Evolutionary conservation across 768 basidiomycete genomes (phyloP).

Genomic region (Lactarius psammicola): DNA sequence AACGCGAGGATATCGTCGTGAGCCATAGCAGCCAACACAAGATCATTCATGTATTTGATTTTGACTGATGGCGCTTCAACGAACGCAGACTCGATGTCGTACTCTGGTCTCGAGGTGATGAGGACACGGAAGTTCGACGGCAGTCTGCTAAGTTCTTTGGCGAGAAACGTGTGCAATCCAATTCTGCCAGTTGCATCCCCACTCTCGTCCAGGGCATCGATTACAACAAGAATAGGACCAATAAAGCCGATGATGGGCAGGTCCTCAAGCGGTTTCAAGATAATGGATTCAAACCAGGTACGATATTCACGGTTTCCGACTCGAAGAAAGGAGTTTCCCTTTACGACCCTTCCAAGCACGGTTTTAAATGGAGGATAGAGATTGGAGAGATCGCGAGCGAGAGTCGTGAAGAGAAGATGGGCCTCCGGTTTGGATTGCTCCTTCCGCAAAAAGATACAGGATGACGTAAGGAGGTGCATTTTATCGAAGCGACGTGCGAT

Average conservation of each 20-base stretch:
- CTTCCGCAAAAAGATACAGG: background rate
- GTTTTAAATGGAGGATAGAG: background rate
- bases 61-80: background rate
- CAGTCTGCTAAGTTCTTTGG: background rate
- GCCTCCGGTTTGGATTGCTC: background rate
- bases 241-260: background rate
- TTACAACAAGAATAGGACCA: background rate
- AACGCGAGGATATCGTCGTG: background rate
- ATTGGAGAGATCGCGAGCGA: background rate
- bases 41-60: background rate
- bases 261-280: background rate
- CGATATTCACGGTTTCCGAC: background rate
- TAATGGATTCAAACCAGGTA: background rate
- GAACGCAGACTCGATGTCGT: background rate
- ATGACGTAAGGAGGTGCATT: background rate
- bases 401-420: background rate
- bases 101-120: background rate
- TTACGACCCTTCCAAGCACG: background rate
- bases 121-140: background rate
- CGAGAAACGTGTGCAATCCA: background rate
- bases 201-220: background rate
- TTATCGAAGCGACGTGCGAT: background rate
- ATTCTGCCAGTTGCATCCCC: background rate
- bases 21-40: background rate
- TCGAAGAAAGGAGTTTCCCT: background rate